A percentile compares a stretch with the other conserved stretches of the same genome.
phyloP scores from a whole-genome alignment of 2,329 filamentous ascomycete species.

The Fusarium coffeatum region DNA sequence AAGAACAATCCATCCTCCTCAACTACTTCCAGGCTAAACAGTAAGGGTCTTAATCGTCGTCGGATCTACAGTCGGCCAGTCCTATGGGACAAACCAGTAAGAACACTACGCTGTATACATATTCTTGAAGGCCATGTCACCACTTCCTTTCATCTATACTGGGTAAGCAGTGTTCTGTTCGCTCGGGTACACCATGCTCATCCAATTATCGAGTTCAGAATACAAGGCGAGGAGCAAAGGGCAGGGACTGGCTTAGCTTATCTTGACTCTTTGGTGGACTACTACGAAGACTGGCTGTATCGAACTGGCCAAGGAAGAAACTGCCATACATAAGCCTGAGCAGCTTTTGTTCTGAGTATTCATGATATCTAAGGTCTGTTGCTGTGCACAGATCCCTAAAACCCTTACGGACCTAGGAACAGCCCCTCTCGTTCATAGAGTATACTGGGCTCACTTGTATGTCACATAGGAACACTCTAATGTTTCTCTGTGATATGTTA shows the following conservation, averaged over 20 bases:
- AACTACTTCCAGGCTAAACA: slow-evolving; percentile 99
- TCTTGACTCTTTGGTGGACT: not conserved
- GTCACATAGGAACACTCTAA: not conserved
- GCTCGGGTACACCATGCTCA: not conserved
- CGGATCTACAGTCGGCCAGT: slow-evolving; percentile 27
- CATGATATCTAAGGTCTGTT: not conserved
- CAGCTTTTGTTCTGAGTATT: not conserved
- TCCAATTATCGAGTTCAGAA: not conserved
- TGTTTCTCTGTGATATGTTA: not conserved
- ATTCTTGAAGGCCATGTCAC: not conserved
- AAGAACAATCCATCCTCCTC: slow-evolving; percentile 98
- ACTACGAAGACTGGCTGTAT: not conserved
- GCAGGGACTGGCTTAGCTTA: not conserved
- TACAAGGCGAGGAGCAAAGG: not conserved
- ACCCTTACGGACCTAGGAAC: not conserved
- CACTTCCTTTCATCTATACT: not conserved
- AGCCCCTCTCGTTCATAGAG: not conserved
- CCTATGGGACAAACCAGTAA: not conserved
- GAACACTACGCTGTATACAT: not conserved
- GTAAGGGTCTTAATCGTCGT: slow-evolving; percentile 56
- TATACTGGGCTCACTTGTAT: not conserved
- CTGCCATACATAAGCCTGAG: not conserved
- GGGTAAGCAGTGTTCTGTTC: not conserved
- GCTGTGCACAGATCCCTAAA: not conserved
- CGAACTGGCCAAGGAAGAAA: not conserved